A percentile compares a stretch with the other conserved stretches of the same genome.
These are phyloP conservation scores for Berkeleyomyces rouxiae DNA, from an alignment of 2,329 filamentous ascomycete species.

Conservation along the genomic window DNA sequence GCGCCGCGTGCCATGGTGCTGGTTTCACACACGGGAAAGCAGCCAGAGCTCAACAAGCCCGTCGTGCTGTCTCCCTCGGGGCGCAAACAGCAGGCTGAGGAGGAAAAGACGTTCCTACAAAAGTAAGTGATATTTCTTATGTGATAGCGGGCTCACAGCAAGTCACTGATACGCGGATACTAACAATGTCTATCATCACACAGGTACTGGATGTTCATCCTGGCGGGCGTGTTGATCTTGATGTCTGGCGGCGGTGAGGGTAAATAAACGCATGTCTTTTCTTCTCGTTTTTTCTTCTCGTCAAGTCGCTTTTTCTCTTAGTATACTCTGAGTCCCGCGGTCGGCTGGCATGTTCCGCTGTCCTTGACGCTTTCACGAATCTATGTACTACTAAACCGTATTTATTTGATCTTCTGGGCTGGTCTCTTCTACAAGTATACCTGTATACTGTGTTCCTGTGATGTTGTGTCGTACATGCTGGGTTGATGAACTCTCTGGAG, in stretches of 20 bases:
- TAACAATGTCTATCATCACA: constrained; percentile 4
- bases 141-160: not conserved
- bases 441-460: not conserved
- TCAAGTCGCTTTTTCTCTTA: not conserved
- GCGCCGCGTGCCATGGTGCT: constrained; percentile 40
- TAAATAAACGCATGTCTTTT: constrained; percentile 24
- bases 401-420: too few species aligned
- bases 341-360: not conserved
- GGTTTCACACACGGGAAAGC: constrained; percentile 31
- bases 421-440: not conserved
- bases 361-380: not conserved
- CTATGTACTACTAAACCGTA: not conserved
- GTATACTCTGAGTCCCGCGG: not conserved
- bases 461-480: too few species aligned
- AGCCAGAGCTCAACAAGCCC: constrained; percentile 46
- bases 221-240: constrained; percentile 35
- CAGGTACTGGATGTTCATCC: constrained; percentile 53
- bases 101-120: constrained; percentile 50
- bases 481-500: too few species aligned
- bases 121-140: constrained; percentile 32
- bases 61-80: constrained; percentile 40
- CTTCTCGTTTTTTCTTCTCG: not conserved
- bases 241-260: constrained; percentile 35
- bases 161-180: not conserved
- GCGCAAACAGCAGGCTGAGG: constrained; percentile 38